Evolutionary conservation across 2,329 filamentous ascomycete genomes (phyloP).

Genomic region (Colletotrichum gigasporum): DNA sequence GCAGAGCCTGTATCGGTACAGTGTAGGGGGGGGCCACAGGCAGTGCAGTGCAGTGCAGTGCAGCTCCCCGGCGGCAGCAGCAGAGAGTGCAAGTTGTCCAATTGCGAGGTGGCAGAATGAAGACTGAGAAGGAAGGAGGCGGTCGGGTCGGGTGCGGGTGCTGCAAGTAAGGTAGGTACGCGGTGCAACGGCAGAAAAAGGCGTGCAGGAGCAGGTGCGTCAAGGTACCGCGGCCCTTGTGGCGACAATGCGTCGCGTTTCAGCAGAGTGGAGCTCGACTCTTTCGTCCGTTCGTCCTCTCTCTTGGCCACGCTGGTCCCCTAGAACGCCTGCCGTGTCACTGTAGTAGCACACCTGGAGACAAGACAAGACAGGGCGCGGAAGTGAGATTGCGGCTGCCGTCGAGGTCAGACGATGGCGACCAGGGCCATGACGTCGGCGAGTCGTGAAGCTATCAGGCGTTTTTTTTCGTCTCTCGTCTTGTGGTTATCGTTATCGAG

Average conservation of each 20-base stretch:
- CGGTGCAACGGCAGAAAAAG: no score
- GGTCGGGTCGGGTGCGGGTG: no score
- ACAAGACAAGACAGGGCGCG: background rate
- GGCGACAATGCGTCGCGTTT: constrained; percentile 32
- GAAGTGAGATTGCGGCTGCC: background rate
- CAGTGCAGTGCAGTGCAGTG: no score
- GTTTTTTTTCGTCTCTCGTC: background rate
- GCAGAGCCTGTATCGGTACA: background rate
- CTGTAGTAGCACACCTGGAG: background rate
- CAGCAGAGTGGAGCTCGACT: constrained; percentile 18
- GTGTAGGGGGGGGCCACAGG: no score
- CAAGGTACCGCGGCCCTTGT: constrained; percentile 6
- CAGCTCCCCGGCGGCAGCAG: background rate
- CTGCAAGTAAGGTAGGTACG: background rate
- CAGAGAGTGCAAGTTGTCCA: background rate
- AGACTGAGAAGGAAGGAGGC: background rate
- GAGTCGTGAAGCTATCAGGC: background rate
- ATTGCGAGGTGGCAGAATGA: background rate
- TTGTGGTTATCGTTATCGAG: background rate
- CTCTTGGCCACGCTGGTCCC: background rate
- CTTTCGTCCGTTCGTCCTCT: constrained; percentile 9
- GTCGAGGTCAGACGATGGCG: constrained; percentile 16
- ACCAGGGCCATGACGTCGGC: background rate
- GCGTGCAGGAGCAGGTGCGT: background rate
- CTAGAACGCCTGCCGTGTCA: no score